Percentiles rank a stretch among this genome's conserved stretches.
These are phyloP conservation scores for Ceratorhiza oryzae-sativae DNA, from an alignment of 1,284 basidiomycete species.

Conservation along the genomic window DNA sequence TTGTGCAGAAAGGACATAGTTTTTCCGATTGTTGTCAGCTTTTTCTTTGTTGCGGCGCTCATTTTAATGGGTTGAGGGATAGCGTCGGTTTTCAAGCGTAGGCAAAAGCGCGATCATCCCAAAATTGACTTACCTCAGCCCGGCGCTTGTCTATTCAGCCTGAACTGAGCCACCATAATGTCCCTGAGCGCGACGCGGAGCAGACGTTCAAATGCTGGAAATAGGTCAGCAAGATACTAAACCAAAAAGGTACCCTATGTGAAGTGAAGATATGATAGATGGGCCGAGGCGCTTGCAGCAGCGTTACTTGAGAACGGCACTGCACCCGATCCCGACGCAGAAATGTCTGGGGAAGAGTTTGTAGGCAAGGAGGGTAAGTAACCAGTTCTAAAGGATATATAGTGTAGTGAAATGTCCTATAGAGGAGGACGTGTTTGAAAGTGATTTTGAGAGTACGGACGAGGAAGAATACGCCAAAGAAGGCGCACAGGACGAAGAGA, in stretches of 20 bases:
- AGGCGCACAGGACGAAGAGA: slow-evolving; percentile 64
- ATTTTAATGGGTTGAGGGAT: neutral
- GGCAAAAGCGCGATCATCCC: no score
- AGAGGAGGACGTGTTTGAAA: slow-evolving; percentile 78
- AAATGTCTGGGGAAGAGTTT: slow-evolving; percentile 65
- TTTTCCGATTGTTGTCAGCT: slow-evolving; percentile 37
- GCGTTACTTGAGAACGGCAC: slow-evolving; percentile 17
- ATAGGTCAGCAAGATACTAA: neutral
- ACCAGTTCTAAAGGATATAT: slow-evolving; percentile 44
- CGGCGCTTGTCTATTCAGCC: neutral
- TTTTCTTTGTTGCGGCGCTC: slow-evolving; percentile 7
- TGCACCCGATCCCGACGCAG: slow-evolving; percentile 19
- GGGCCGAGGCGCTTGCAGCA: slow-evolving; percentile 36
- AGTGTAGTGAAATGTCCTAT: neutral
- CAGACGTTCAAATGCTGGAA: slow-evolving; percentile 26
- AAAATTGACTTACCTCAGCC: neutral
- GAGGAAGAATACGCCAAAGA: slow-evolving; percentile 65
- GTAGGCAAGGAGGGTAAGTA: slow-evolving; percentile 60
- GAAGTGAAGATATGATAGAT: neutral
- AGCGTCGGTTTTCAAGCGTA: no score
- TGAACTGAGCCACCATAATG: neutral
- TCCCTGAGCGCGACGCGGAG: slow-evolving; percentile 32
- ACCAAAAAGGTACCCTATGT: neutral
- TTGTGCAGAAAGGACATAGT: slow-evolving; percentile 55
- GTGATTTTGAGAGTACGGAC: slow-evolving; percentile 83